These are phyloP conservation scores for Poteriospumella lacustris DNA, from an alignment of 108 stramenopile species.

Conservation along the genomic window DNA sequence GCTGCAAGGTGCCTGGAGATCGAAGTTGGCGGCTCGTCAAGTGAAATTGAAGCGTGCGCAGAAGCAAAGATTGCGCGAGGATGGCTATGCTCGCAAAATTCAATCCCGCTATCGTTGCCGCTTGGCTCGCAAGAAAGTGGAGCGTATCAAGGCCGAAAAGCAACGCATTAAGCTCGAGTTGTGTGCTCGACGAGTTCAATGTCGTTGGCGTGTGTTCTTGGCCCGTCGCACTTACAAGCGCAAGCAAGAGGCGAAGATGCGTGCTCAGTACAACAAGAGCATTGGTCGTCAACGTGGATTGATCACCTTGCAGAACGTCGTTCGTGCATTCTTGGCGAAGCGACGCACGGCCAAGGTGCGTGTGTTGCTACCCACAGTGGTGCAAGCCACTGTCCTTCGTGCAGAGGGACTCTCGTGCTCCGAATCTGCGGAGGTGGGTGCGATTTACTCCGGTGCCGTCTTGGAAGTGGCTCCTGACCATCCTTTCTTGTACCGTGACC, in stretches of 20 bases:
- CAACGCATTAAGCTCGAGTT: too few relatives aligned
- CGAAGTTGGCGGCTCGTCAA: neutral
- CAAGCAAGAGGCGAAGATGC: neutral
- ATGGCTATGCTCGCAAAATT: conserved; percentile 28
- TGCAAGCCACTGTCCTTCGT: neutral
- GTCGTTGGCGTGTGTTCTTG: neutral
- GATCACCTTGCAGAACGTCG: neutral
- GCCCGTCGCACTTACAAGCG: neutral
- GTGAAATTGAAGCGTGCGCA: neutral
- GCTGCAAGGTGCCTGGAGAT: conserved; percentile 20
- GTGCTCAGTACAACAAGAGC: neutral
- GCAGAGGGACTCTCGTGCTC: neutral
- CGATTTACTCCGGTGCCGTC: neutral
- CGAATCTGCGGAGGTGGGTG: neutral
- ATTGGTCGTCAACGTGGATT: neutral
- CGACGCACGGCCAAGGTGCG: neutral
- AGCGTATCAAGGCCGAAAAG: neutral
- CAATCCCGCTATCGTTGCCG: conserved; percentile 13
- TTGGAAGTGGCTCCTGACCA: neutral
- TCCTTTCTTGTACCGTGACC: neutral
- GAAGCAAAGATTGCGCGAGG: neutral
- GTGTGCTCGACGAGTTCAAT: neutral
- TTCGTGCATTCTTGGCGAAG: neutral
- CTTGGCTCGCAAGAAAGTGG: neutral
- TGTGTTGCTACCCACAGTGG: neutral